phyloP scores from a whole-genome alignment of 2,329 filamentous ascomycete species.

The Fusarium metavorans region DNA sequence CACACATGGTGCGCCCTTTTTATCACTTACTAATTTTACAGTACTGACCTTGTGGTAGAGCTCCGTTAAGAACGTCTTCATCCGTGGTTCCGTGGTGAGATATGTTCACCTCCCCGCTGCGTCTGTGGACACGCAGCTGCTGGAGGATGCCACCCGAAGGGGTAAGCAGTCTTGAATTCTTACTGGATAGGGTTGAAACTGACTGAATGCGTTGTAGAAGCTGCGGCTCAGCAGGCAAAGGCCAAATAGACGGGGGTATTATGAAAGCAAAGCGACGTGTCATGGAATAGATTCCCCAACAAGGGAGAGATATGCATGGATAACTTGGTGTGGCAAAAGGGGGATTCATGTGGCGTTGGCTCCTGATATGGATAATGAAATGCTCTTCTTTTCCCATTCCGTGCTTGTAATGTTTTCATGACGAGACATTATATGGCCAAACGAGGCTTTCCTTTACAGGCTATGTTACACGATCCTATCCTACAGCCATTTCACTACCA shows the following conservation, averaged over 20 bases:
- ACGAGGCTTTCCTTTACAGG: not conserved
- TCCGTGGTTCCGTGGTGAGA: conserved; percentile 90
- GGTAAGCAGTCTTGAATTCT: conserved; percentile 61
- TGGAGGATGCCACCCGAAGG: conserved; percentile 92
- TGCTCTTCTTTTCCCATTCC: conserved; percentile 33
- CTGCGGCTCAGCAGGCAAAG: conserved; percentile 68
- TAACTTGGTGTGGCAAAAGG: conserved; percentile 33
- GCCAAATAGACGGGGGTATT: conserved; percentile 56
- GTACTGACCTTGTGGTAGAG: conserved; percentile 54
- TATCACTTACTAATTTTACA: not conserved
- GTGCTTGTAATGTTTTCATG: not conserved
- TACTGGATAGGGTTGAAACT: not conserved
- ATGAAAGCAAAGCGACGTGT: conserved; percentile 14
- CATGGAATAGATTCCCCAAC: conserved; percentile 5
- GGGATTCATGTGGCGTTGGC: conserved; percentile 41
- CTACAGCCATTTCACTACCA: conserved; percentile 45
- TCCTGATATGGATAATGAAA: conserved; percentile 47
- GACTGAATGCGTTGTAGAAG: conserved; percentile 56
- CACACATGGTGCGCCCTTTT: conserved; percentile 77
- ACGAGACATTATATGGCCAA: not conserved
- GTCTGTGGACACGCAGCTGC: conserved; percentile 84
- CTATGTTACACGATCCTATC: not conserved
- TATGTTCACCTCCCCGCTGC: conserved; percentile 89
- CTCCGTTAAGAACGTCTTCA: conserved; percentile 95
- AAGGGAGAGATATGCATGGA: conserved; percentile 32